These are phyloP conservation scores for Paramecium pentaurelia DNA, from an alignment of 73 alveolate species.

Conservation along the genomic window DNA sequence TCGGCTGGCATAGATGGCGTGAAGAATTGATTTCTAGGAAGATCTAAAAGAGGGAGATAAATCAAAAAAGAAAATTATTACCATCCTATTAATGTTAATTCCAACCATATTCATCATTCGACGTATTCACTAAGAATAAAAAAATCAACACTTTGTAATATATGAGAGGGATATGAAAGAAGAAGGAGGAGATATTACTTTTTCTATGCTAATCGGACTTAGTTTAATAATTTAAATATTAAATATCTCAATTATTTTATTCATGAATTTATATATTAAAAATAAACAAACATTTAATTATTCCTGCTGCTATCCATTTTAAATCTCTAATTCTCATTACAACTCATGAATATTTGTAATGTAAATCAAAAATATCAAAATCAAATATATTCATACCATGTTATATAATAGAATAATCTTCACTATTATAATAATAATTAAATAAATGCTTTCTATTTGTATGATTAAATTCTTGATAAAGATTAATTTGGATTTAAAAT, in stretches of 20 bases:
- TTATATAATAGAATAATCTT: too few relatives aligned
- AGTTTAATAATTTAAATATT: conserved; percentile 11
- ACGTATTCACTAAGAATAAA: conserved; percentile 16
- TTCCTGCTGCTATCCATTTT: not conserved
- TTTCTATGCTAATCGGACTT: not conserved
- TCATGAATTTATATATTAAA: not conserved
- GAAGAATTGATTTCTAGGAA: conserved; percentile 36
- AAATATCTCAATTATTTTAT: not conserved
- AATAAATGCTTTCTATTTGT: too few relatives aligned
- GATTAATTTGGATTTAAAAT: too few relatives aligned
- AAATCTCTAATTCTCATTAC: too few relatives aligned
- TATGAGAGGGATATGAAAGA: not conserved
- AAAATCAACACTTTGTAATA: conserved; percentile 12
- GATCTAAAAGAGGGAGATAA: not conserved
- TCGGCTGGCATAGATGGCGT: not conserved
- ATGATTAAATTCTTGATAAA: too few relatives aligned
- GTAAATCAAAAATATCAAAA: too few relatives aligned
- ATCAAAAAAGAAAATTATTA: not conserved
- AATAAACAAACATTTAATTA: not conserved
- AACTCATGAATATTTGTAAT: too few relatives aligned
- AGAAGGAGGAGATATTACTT: not conserved
- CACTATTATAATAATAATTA: too few relatives aligned
- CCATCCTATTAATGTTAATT: not conserved
- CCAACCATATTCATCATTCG: not conserved
- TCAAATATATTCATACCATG: too few relatives aligned